phyloP scores from a whole-genome alignment of 768 basidiomycete species.

The Leccinellum rugosiceps region DNA sequence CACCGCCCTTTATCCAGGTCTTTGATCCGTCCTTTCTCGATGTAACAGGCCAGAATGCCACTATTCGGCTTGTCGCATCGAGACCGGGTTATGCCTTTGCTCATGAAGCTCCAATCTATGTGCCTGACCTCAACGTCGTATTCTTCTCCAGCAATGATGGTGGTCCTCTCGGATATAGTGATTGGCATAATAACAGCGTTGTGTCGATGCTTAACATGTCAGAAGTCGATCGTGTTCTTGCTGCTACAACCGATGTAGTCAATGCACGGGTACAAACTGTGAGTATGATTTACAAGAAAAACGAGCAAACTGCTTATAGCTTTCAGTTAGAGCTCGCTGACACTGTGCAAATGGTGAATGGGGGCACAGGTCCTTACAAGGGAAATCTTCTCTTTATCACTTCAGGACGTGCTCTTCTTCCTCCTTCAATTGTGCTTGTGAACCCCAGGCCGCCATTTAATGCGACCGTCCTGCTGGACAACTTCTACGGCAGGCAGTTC shows the following conservation, averaged over 20 bases:
- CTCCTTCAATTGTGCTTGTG: slow-evolving; percentile 62
- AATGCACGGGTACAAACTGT: slow-evolving; percentile 50
- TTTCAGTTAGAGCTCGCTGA: slow-evolving; percentile 55
- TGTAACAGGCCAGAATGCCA: slow-evolving; percentile 56
- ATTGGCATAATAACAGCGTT: slow-evolving; percentile 59
- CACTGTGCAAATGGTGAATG: slow-evolving; percentile 67
- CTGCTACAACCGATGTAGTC: slow-evolving; percentile 33
- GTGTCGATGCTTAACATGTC: slow-evolving; percentile 60
- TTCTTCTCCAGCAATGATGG: slow-evolving; percentile 74
- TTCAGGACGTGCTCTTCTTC: slow-evolving; percentile 60
- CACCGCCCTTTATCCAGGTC: slow-evolving; percentile 57
- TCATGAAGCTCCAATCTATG: slow-evolving; percentile 76
- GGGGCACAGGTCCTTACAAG: slow-evolving; percentile 61
- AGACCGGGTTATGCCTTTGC: slow-evolving; percentile 68
- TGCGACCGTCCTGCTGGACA: slow-evolving; percentile 68
- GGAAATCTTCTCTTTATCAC: slow-evolving; percentile 58
- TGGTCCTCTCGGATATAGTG: slow-evolving; percentile 60
- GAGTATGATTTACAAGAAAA: slow-evolving; percentile 6
- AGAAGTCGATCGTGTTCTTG: slow-evolving; percentile 48
- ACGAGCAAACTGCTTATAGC: neutral
- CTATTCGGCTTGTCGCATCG: slow-evolving; percentile 58
- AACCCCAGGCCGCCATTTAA: slow-evolving; percentile 65
- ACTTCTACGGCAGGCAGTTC: slow-evolving; percentile 78
- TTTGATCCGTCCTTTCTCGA: slow-evolving; percentile 52
- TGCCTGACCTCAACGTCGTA: slow-evolving; percentile 59